These are phyloP conservation scores for Chalciporus chontae DNA, from an alignment of 768 basidiomycete genomes.

Conservation along the genomic window DNA sequence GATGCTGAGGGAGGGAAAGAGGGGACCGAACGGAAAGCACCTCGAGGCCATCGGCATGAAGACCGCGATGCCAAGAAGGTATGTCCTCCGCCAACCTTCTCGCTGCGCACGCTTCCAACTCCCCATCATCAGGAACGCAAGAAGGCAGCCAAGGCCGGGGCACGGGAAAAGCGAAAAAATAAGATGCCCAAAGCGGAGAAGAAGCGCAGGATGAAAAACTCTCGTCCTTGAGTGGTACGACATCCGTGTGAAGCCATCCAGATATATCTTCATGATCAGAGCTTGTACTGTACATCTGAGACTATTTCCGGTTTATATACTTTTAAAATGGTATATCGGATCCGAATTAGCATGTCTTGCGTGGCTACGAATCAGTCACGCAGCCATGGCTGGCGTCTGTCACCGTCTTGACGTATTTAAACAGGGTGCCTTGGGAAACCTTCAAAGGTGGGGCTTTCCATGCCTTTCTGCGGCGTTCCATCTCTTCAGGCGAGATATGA, in stretches of 20 bases:
- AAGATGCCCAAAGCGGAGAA: constrained; percentile 98
- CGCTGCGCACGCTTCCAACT: constrained; percentile 6
- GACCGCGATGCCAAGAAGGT: constrained; percentile 92
- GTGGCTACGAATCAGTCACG: constrained; percentile 73
- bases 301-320: constrained; percentile 1
- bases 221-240: constrained; percentile 21
- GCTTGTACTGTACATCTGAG: constrained; percentile 1
- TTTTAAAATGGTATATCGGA: constrained; percentile 10
- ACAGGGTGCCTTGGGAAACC: constrained; percentile 75
- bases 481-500: constrained; percentile 72
- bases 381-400: constrained; percentile 91
- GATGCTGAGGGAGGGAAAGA: constrained; percentile 37
- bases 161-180: constrained; percentile 80
- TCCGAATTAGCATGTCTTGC: constrained; percentile 6
- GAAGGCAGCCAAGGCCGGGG: constrained; percentile 81
- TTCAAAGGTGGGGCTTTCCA: constrained; percentile 90
- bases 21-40: constrained; percentile 47
- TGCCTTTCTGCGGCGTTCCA: constrained; percentile 60
- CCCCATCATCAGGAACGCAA: constrained; percentile 72
- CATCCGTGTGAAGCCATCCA: constrained; percentile 13
- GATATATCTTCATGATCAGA: constrained; percentile 1
- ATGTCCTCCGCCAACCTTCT: constrained; percentile 4
- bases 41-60: constrained; percentile 89
- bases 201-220: constrained; percentile 71
- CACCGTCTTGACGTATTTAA: constrained; percentile 87